These are phyloP conservation scores for Phytophthora cactorum DNA, from an alignment of 352 stramenopile genomes.

Conservation along the genomic window DNA sequence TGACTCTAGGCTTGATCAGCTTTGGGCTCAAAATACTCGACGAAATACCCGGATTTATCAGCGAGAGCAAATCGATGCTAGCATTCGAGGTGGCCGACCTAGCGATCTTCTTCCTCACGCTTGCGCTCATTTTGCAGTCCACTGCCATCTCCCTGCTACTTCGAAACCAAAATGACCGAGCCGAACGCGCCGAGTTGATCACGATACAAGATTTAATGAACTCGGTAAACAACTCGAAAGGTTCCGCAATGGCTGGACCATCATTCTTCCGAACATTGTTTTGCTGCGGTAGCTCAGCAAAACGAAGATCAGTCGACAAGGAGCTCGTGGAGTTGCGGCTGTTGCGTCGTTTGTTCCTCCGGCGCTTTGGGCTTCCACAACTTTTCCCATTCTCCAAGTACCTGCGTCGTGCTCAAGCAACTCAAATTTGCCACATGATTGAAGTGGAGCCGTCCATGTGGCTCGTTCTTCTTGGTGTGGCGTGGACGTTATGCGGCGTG, in stretches of 20 bases:
- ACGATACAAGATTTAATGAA: not conserved
- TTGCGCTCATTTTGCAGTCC: not conserved
- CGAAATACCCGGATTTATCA: not conserved
- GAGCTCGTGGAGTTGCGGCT: not conserved
- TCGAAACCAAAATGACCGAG: not conserved
- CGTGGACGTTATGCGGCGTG: constrained; percentile 36
- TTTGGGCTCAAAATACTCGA: not conserved
- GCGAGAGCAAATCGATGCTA: not conserved
- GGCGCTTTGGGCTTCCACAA: not conserved
- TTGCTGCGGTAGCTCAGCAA: not conserved
- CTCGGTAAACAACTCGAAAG: not conserved
- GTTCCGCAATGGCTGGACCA: not conserved
- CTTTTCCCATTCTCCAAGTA: not conserved
- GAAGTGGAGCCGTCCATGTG: constrained; percentile 68
- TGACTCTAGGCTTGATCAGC: not conserved
- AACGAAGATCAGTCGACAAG: not conserved
- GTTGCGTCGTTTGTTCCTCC: constrained; percentile 1
- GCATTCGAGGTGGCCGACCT: not conserved
- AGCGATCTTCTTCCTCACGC: not conserved
- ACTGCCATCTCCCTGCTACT: not conserved
- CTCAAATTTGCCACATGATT: constrained; percentile 74
- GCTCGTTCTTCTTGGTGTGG: constrained; percentile 48
- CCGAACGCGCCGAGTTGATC: not conserved
- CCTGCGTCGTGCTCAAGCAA: constrained; percentile 46
- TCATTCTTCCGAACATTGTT: not conserved